A percentile compares a stretch with the other conserved stretches of the same genome.
These are phyloP conservation scores for Zygosaccharomyces sapae DNA, from an alignment of 1,139 yeast genomes.

Conservation along the genomic window DNA sequence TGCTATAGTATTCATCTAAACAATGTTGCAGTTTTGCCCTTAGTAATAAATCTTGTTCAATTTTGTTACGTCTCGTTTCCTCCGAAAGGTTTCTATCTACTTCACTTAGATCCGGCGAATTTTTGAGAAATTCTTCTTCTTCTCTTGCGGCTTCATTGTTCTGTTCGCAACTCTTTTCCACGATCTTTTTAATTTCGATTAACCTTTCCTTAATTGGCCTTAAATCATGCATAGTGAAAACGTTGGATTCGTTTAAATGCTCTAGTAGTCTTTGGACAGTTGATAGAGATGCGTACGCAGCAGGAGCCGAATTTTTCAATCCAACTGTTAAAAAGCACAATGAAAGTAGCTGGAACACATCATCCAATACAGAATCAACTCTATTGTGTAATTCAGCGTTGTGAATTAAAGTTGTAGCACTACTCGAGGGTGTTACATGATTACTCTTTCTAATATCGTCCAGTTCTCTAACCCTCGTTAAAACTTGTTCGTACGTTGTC, in stretches of 20 bases:
- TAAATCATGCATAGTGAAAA: slow-evolving; percentile 79
- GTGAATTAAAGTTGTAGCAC: slow-evolving; percentile 32
- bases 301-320: slow-evolving; percentile 82
- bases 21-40: slow-evolving; percentile 59
- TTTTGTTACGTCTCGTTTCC: slow-evolving; percentile 37
- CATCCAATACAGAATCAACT: slow-evolving; percentile 77
- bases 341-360: slow-evolving; percentile 80
- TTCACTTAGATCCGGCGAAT: slow-evolving; percentile 7
- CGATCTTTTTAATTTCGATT: slow-evolving; percentile 60
- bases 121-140: slow-evolving; percentile 24
- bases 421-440: slow-evolving; percentile 16
- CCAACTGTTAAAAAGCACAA: slow-evolving; percentile 90
- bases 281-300: slow-evolving; percentile 82
- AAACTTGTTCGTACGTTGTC: slow-evolving; percentile 50
- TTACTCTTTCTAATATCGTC: slow-evolving; percentile 38
- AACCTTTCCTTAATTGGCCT: slow-evolving; percentile 69
- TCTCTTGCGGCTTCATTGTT: slow-evolving; percentile 35
- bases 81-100: slow-evolving; percentile 12
- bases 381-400: slow-evolving; percentile 35
- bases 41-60: slow-evolving; percentile 55
- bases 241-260: slow-evolving; percentile 75
- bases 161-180: slow-evolving; percentile 42
- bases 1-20: slow-evolving; percentile 47
- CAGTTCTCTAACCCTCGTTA: slow-evolving; percentile 49
- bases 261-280: slow-evolving; percentile 79